phyloP scores from a whole-genome alignment of 768 basidiomycete species.

The Postia placenta region DNA sequence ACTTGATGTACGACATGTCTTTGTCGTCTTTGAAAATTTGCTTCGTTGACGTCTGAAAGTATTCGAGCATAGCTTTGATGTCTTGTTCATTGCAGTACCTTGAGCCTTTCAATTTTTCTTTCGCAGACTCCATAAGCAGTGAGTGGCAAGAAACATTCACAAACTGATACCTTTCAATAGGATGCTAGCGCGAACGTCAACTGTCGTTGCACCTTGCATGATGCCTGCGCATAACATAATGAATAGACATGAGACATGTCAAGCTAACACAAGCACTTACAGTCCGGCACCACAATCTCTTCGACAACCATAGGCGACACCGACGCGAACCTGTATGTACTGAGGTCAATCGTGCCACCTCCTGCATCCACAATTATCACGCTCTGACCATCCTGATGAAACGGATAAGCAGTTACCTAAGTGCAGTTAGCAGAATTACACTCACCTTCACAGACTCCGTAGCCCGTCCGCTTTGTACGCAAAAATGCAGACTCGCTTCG shows the following conservation, averaged over 20 bases:
- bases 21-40: slow-evolving; percentile 34
- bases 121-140: too few species aligned
- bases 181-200: slow-evolving; percentile 27
- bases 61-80: slow-evolving; percentile 28
- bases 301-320: slow-evolving; percentile 21
- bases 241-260: not conserved
- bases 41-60: slow-evolving; percentile 35
- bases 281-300: slow-evolving; percentile 31
- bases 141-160: not conserved
- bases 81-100: slow-evolving; percentile 27
- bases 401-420: too few species aligned
- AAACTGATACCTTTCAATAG: slow-evolving; percentile 25
- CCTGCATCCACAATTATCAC: slow-evolving; percentile 49
- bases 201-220: slow-evolving; percentile 34
- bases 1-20: slow-evolving; percentile 34
- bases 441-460: slow-evolving; percentile 30
- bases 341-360: slow-evolving; percentile 37
- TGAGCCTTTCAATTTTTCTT: slow-evolving; percentile 27
- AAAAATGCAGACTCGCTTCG: slow-evolving; percentile 56
- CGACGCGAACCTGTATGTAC: slow-evolving; percentile 25
- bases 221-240: slow-evolving; percentile 25
- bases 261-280: slow-evolving; percentile 15
- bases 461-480: slow-evolving; percentile 40
- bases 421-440: too few species aligned
- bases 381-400: slow-evolving; percentile 16